A percentile compares a stretch with the other conserved stretches of the same genome.
phyloP scores from a whole-genome alignment of 176 grass and related monocot species.

The Bromus sterilis region DNA sequence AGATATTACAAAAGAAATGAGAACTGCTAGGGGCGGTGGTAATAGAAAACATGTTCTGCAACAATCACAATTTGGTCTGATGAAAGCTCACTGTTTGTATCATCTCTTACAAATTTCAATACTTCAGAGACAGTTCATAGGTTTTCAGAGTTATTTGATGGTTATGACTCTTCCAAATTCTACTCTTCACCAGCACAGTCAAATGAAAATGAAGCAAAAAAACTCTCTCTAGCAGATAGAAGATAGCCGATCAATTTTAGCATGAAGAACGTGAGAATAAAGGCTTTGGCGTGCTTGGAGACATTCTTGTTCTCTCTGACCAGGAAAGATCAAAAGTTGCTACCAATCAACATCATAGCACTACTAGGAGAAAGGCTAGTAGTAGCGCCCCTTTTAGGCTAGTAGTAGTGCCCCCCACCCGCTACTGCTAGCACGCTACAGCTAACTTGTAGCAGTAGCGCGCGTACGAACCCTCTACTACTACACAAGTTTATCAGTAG shows the following conservation, averaged over 20 bases:
- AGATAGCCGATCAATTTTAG: slow-evolving; percentile 30
- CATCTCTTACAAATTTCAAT: slow-evolving; percentile 27
- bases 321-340: too few species aligned
- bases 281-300: slow-evolving; percentile 42
- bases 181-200: slow-evolving; percentile 36
- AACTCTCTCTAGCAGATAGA: slow-evolving; percentile 73
- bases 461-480: too few species aligned
- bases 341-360: background rate
- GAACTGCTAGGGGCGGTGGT: slow-evolving; percentile 29
- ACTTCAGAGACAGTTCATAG: slow-evolving; percentile 29
- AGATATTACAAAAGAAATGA: slow-evolving; percentile 56
- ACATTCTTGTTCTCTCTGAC: slow-evolving; percentile 62
- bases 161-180: slow-evolving; percentile 25
- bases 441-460: too few species aligned
- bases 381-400: too few species aligned
- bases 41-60: slow-evolving; percentile 31
- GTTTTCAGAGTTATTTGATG: too few species aligned
- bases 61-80: slow-evolving; percentile 1
- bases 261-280: too few species aligned
- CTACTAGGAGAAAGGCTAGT: too few species aligned
- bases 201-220: slow-evolving; percentile 69
- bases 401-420: too few species aligned
- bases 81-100: slow-evolving; percentile 12
- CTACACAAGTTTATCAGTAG: too few species aligned
- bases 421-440: too few species aligned